phyloP scores from a whole-genome alignment of 257 asterid genomes.

The Cynanchum wilfordii region DNA sequence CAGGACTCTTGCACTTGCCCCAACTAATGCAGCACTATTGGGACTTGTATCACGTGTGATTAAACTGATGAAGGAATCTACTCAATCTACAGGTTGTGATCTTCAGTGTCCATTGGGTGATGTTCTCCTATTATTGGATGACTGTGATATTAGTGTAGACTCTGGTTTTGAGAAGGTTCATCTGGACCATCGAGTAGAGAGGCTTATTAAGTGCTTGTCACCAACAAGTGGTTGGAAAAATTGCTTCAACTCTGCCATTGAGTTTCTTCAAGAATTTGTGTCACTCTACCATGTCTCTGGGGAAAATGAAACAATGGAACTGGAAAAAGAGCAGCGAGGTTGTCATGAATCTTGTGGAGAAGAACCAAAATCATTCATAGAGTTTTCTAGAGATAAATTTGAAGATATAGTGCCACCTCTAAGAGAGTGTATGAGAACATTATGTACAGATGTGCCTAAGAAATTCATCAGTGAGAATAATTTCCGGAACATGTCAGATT shows the following conservation, averaged over 20 bases:
- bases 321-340: not conserved
- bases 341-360: constrained; percentile 10
- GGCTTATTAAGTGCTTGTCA: constrained; percentile 27
- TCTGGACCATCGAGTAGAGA: constrained; percentile 24
- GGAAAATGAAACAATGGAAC: constrained; percentile 26
- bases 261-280: constrained; percentile 18
- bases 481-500: constrained; percentile 21
- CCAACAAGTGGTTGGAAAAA: constrained; percentile 25
- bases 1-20: constrained; percentile 50
- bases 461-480: constrained; percentile 24
- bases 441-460: constrained; percentile 38
- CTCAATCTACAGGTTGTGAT: constrained; percentile 6
- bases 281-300: constrained; percentile 2
- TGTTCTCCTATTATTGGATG: constrained; percentile 29
- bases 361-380: constrained; percentile 24
- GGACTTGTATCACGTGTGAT: constrained; percentile 38
- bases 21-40: constrained; percentile 48
- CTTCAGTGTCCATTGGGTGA: constrained; percentile 25
- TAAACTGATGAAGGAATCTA: constrained; percentile 23
- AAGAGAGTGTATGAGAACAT: constrained; percentile 23
- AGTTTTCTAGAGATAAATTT: constrained; percentile 28
- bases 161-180: constrained; percentile 20
- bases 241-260: constrained; percentile 21
- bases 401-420: constrained; percentile 18
- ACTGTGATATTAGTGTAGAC: constrained; percentile 14